These are phyloP conservation scores for Discostella stelligeroides DNA, from an alignment of 108 stramenopile genomes.

Conservation along the genomic window DNA sequence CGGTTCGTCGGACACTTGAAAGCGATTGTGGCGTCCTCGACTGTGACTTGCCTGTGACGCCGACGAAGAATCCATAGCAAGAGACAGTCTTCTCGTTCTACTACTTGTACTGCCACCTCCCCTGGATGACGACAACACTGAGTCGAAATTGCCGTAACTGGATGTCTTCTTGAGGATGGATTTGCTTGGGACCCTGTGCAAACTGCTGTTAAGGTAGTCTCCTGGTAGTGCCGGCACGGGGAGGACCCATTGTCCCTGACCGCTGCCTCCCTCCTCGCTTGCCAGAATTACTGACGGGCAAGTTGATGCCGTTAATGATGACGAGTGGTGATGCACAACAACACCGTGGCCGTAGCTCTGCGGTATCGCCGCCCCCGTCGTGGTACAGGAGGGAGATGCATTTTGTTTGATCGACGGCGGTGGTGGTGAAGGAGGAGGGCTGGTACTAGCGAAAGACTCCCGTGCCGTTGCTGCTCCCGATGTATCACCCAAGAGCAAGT, in stretches of 20 bases:
- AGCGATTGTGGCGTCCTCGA: no score
- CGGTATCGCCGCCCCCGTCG: no score
- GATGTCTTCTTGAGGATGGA: conserved; percentile 44
- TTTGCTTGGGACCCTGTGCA: conserved; percentile 36
- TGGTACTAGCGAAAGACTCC: background rate
- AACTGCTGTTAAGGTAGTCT: conserved; percentile 22
- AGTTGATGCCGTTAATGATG: background rate
- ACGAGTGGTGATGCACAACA: no score
- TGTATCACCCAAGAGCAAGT: conserved; percentile 17
- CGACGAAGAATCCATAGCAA: no score
- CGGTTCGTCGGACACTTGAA: no score
- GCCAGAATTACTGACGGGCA: conserved; percentile 1
- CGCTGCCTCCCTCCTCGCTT: conserved; percentile 5
- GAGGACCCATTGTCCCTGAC: conserved; percentile 13
- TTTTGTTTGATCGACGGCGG: background rate
- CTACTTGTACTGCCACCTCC: background rate
- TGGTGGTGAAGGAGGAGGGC: no score
- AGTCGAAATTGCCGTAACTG: conserved; percentile 37
- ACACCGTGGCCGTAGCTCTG: no score
- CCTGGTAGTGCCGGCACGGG: conserved; percentile 29
- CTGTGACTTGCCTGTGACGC: no score
- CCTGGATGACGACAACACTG: no score
- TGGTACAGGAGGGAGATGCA: no score
- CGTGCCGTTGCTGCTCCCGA: conserved; percentile 3
- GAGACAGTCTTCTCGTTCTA: background rate